Base-by-base conservation (phyloP, 176 grass and related monocot species). In the Rhynchospora breviuscula region DNA sequence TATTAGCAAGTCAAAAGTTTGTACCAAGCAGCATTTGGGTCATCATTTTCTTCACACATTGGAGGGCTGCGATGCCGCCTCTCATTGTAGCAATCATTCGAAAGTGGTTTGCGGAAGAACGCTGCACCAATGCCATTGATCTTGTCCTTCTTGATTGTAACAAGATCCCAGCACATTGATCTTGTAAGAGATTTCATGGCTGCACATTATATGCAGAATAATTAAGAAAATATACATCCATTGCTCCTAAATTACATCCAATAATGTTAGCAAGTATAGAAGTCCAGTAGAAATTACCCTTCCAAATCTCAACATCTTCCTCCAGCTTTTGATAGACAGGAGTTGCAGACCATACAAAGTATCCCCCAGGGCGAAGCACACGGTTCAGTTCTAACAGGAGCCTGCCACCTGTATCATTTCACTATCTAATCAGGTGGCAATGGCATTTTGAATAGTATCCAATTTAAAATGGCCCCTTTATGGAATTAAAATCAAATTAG, bases 271-370 rank as follows among this genome's bases (percentile, higher is more conserved):
- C 18, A 17, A 80, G 10, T 53, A 25, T 12, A 70, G 59, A 44
- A 51, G 12, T 29, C 52, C 66, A 8, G 78, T 25, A 59, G 74
- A 52, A 25, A 66, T 11, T 44, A 91, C 94, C 94, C 78, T 89
- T 91, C 96, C 96, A 98, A 67, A 98, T 95, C 79, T 93, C 86
- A 7, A 87, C 88, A 86, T 98, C 96, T 44, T 95, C 96, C 33
- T 89, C 78, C 6, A 98, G 88, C 67, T 98, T 98, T 85, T 98
- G 95, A 86, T 98, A 98, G 33, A 98, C 96, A 11, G 96, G 96
- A 10, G 96, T 98, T 8, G 90, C 96, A 8, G 96, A 98, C 96
- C 96, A 98, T 65, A 98, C 91, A 86, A 98, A 98, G 70, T 87
- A 91, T 3, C 93, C 96, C 58, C 96, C 96, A 47, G 91, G 96